Evolutionary conservation across 1,284 basidiomycete species (phyloP).

Genomic region (Melampsora larici-populina): DNA sequence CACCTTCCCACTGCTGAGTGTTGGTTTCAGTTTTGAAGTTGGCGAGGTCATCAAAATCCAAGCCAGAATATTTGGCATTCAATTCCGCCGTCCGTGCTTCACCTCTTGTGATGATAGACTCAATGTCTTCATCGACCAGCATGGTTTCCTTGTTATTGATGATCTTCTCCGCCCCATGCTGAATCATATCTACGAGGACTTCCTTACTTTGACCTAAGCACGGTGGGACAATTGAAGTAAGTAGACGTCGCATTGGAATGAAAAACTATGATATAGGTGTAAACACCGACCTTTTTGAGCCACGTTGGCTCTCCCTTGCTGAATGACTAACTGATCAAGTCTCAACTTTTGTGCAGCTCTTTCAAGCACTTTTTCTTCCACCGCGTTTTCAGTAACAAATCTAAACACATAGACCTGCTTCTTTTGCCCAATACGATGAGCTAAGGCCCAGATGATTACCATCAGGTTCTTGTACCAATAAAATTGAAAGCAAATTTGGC

Average conservation of each 20-base stretch:
- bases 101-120: conserved; percentile 85
- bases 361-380: conserved; percentile 96
- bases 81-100: conserved; percentile 86
- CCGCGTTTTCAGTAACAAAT: conserved; percentile 92
- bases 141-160: conserved; percentile 69
- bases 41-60: conserved; percentile 90
- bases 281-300: conserved; percentile 53
- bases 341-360: conserved; percentile 92
- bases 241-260: conserved; percentile 55
- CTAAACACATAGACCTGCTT: conserved; percentile 98
- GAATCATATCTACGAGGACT: conserved; percentile 95
- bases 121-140: conserved; percentile 86
- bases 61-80: conserved; percentile 84
- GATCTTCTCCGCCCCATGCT: conserved; percentile 95
- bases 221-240: too few species aligned
- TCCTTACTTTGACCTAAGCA: conserved; percentile 75
- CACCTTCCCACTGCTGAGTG: conserved; percentile 80
- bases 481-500: neutral
- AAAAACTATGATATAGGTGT: conserved; percentile 40
- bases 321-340: conserved; percentile 94
- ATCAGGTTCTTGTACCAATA: neutral
- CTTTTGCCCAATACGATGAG: conserved; percentile 96
- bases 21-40: conserved; percentile 89
- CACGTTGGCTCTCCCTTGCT: conserved; percentile 73
- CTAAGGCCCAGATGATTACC: conserved; percentile 52